Conservation (phyloP, 768 basidiomycete species). For the Mycena chlorophos region DNA sequence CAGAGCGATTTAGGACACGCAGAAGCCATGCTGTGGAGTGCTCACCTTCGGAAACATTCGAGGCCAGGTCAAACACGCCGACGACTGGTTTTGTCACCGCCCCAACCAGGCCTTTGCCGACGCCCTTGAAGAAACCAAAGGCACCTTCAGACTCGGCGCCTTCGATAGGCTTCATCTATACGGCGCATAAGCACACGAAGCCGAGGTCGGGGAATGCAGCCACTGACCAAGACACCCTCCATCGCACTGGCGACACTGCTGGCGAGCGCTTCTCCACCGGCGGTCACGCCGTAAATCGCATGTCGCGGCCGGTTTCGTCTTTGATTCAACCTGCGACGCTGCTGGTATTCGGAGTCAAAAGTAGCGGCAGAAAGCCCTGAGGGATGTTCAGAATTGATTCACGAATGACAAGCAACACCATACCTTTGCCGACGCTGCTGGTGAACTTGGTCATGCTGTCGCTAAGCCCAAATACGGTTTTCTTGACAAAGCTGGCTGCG, state of each 20-base stretch:
- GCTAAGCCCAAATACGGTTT: constrained; percentile 94
- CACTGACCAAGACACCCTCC: constrained; percentile 84
- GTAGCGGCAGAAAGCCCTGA: constrained; percentile 95
- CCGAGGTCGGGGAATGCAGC: background rate
- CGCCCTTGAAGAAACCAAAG: constrained; percentile 95
- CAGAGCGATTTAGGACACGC: constrained; percentile 4
- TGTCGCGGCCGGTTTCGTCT: constrained; percentile 94
- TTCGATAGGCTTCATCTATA: constrained; percentile 98
- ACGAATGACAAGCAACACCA: background rate
- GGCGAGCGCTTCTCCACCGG: constrained; percentile 92
- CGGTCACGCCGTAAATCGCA: constrained; percentile 97
- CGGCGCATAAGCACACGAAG: constrained; percentile 6
- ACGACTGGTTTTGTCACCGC: constrained; percentile 96
- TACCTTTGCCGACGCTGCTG: constrained; percentile 94
- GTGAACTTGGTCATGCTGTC: constrained; percentile 99
- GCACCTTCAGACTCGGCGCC: constrained; percentile 95
- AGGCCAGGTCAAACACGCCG: constrained; percentile 93
- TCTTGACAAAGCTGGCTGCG: constrained; percentile 97
- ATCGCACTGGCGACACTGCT: constrained; percentile 93
- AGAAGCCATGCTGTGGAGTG: background rate
- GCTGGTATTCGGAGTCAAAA: constrained; percentile 94
- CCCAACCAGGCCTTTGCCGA: constrained; percentile 96
- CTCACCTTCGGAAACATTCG: constrained; percentile 88
- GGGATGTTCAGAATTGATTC: background rate
- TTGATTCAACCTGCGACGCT: constrained; percentile 81